Conservation (phyloP, 257 asterid species). For the Haberlea rhodopensis region DNA sequence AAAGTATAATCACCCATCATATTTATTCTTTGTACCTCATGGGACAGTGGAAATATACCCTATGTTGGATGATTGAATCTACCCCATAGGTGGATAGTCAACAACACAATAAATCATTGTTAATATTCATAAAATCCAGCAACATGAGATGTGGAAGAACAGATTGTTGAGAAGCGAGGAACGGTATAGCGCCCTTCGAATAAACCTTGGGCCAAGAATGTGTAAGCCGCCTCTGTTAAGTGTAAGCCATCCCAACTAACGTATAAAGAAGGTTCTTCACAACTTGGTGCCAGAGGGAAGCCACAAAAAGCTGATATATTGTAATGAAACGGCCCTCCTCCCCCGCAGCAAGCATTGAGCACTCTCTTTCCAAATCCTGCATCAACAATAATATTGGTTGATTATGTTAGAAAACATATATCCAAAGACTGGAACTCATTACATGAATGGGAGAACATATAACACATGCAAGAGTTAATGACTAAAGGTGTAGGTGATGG, state of each 20-base stretch:
- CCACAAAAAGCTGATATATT: slow-evolving; percentile 19
- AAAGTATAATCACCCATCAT: too few relatives aligned
- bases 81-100: too few relatives aligned
- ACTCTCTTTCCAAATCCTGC: slow-evolving; percentile 29
- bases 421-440: too few relatives aligned
- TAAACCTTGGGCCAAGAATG: slow-evolving; percentile 26
- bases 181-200: slow-evolving; percentile 27
- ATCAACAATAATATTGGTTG: not conserved
- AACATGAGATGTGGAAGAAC: not conserved
- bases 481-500: too few relatives aligned
- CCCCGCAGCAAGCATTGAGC: slow-evolving; percentile 44
- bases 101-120: too few relatives aligned
- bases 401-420: too few relatives aligned
- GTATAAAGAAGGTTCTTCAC: slow-evolving; percentile 34
- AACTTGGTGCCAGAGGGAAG: not conserved
- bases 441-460: too few relatives aligned
- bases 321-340: slow-evolving; percentile 30
- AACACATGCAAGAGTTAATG: too few relatives aligned
- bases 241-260: slow-evolving; percentile 44
- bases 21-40: too few relatives aligned
- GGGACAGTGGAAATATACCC: too few relatives aligned
- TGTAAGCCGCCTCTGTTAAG: slow-evolving; percentile 42
- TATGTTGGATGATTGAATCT: too few relatives aligned
- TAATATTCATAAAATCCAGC: too few relatives aligned
- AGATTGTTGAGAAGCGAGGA: not conserved